These are phyloP conservation scores for Phytopythium aichiense DNA, from an alignment of 352 stramenopile genomes.

Conservation along the genomic window DNA sequence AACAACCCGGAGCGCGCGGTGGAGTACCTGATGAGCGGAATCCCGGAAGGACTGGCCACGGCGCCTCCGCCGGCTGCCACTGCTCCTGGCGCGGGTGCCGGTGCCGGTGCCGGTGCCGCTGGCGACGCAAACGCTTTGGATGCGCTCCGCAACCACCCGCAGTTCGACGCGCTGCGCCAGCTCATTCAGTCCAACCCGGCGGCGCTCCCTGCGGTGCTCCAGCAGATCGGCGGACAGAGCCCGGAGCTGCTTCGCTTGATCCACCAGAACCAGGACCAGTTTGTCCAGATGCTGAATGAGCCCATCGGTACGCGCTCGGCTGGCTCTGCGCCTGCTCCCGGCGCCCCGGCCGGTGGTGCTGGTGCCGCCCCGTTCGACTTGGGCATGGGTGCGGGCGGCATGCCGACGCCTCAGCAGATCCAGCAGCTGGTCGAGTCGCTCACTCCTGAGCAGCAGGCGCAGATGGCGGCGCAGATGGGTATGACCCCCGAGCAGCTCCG, in stretches of 20 bases:
- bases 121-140: slow-evolving; percentile 49
- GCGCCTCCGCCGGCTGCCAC: slow-evolving; percentile 20
- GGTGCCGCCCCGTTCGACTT: slow-evolving; percentile 47
- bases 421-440: slow-evolving; percentile 80
- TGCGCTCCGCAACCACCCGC: slow-evolving; percentile 75
- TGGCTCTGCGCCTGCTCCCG: slow-evolving; percentile 18
- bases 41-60: slow-evolving; percentile 49
- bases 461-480: slow-evolving; percentile 83
- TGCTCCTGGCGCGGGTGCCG: slow-evolving; percentile 14
- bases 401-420: slow-evolving; percentile 81
- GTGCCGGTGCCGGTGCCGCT: slow-evolving; percentile 5
- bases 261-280: slow-evolving; percentile 83
- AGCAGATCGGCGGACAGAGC: slow-evolving; percentile 83
- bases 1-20: slow-evolving; percentile 86
- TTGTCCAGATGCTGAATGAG: slow-evolving; percentile 88
- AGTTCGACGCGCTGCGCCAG: slow-evolving; percentile 80
- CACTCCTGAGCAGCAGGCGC: slow-evolving; percentile 65
- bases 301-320: slow-evolving; percentile 58
- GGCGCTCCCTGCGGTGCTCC: slow-evolving; percentile 69
- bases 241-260: slow-evolving; percentile 82
- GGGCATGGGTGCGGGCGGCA: slow-evolving; percentile 34
- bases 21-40: slow-evolving; percentile 88
- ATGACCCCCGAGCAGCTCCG: slow-evolving; percentile 85
- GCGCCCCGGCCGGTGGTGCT: slow-evolving; percentile 8
- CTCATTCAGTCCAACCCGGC: slow-evolving; percentile 83